Percentiles rank a stretch among this genome's conserved stretches.
Evolutionary conservation across 2,329 filamentous ascomycete genomes (phyloP).

Genomic region (Fusarium verticillioides): DNA sequence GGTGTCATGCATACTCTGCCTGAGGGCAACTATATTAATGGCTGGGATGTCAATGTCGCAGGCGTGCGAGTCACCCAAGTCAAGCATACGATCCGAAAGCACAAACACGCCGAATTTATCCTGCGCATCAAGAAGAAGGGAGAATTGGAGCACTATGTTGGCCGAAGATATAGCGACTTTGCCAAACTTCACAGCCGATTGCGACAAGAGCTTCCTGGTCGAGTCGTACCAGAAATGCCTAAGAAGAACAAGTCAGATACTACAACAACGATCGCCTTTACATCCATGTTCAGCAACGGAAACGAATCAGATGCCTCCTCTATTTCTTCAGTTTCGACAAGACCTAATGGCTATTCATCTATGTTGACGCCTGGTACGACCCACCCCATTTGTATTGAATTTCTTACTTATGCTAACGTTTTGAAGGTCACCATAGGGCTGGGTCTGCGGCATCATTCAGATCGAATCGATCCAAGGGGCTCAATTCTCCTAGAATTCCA

Average conservation of each 20-base stretch:
- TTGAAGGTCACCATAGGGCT: slow-evolving; percentile 40
- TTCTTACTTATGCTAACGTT: slow-evolving; percentile 12
- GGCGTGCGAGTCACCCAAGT: slow-evolving; percentile 83
- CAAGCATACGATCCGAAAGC: slow-evolving; percentile 88
- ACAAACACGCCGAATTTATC: slow-evolving; percentile 94
- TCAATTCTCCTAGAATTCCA: slow-evolving; percentile 43
- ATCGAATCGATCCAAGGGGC: slow-evolving; percentile 46
- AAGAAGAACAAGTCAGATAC: slow-evolving; percentile 90
- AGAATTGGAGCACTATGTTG: slow-evolving; percentile 81
- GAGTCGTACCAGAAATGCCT: slow-evolving; percentile 85
- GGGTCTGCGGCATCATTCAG: slow-evolving; percentile 47
- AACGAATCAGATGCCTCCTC: slow-evolving; percentile 82
- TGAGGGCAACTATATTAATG: slow-evolving; percentile 91
- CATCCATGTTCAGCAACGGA: slow-evolving; percentile 65
- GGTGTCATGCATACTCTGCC: slow-evolving; percentile 88
- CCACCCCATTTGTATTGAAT: neutral
- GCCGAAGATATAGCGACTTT: slow-evolving; percentile 90
- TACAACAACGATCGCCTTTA: slow-evolving; percentile 67
- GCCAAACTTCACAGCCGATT: slow-evolving; percentile 80
- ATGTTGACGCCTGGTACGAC: slow-evolving; percentile 46
- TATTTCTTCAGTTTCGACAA: slow-evolving; percentile 81
- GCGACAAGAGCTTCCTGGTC: slow-evolving; percentile 87
- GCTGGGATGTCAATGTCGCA: slow-evolving; percentile 94
- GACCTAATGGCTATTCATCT: slow-evolving; percentile 47
- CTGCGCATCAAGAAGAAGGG: slow-evolving; percentile 84